Evolutionary conservation across 169 alveolate species (phyloP), one percentile per base, ranked within the genome.

Genomic region (Perkinsus marinus): DNA sequence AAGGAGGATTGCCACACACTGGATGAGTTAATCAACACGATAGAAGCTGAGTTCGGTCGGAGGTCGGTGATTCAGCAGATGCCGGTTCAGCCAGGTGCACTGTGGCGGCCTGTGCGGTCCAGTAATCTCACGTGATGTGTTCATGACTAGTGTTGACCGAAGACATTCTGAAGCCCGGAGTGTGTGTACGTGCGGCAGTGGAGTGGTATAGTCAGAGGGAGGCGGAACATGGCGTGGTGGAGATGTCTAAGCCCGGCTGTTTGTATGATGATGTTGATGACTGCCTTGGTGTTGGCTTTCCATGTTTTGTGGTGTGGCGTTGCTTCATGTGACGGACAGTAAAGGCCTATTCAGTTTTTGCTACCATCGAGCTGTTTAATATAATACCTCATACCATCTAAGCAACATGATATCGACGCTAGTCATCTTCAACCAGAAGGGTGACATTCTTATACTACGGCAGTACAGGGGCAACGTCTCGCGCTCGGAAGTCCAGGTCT

Each of bases 381-480:
- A 57, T 57, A 13, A 26, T 57, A 13, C 79, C 79, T 30, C 22
- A 2, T 2, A 13, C 22, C 37, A 19, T 13, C 22, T 57, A 16
- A 13, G 46, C 46, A 26, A 30, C 34, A 57, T 57, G 79, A 57
- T 57, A 57, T 57, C 79, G 22, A 57, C 79, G 5, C 79, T 57
- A 16, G 79, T 57, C 9, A 57, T 57, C 7, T 57, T 57, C 79
- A 57, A 57, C 34, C 79, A 57, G 30, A 57, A 57, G 79, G 98
- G 98, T 43, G 98, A 96, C 90, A 96, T 96, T 41, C 93, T 96
- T 37, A 96, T 96, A 38, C 95, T 95, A 68, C 91, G 98, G 43
- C 93, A 95, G 39, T 96, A 94, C 92, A 95, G 95, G 93, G 97
- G 95, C 92, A 97, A 96, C 92, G 96, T 96, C 38, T 90, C 94